Evolutionary conservation across 2,329 filamentous ascomycete genomes (phyloP).

Genomic region (Curvularia hawaiiensis): DNA sequence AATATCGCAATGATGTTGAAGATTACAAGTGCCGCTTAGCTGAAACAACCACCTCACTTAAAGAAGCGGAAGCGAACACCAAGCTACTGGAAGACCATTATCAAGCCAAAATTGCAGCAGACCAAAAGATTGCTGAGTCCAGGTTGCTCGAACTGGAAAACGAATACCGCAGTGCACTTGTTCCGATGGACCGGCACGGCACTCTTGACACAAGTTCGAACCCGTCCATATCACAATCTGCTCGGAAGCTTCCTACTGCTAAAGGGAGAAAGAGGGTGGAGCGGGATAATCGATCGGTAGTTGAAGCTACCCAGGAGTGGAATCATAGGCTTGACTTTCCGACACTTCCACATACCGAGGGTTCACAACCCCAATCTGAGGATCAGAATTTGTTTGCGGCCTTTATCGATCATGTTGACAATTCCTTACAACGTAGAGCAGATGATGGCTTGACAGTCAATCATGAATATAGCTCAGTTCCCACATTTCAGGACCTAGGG

Average conservation of each 20-base stretch:
- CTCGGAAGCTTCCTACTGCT: neutral
- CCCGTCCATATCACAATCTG: neutral
- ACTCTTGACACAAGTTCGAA: too few relatives aligned
- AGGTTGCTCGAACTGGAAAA: too few relatives aligned
- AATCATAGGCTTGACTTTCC: neutral
- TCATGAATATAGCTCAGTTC: conserved; percentile 7
- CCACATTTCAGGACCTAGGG: conserved; percentile 17
- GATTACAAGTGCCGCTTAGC: too few relatives aligned
- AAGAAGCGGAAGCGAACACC: too few relatives aligned
- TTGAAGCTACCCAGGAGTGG: conserved; percentile 2
- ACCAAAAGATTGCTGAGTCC: too few relatives aligned
- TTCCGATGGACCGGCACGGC: too few relatives aligned
- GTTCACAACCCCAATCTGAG: neutral
- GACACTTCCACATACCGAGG: neutral
- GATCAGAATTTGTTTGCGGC: conserved; percentile 5
- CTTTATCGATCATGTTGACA: conserved; percentile 5
- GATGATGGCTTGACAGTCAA: conserved; percentile 11
- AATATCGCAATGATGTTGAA: too few relatives aligned
- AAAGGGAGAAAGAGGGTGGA: conserved; percentile 29
- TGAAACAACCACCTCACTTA: too few relatives aligned
- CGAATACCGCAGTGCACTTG: too few relatives aligned
- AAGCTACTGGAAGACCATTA: too few relatives aligned
- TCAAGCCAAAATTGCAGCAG: too few relatives aligned
- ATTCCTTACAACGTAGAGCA: conserved; percentile 6
- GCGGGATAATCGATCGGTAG: conserved; percentile 22